Conservation (phyloP, 352 stramenopile genomes). For the Blastocystis sp. region DNA sequence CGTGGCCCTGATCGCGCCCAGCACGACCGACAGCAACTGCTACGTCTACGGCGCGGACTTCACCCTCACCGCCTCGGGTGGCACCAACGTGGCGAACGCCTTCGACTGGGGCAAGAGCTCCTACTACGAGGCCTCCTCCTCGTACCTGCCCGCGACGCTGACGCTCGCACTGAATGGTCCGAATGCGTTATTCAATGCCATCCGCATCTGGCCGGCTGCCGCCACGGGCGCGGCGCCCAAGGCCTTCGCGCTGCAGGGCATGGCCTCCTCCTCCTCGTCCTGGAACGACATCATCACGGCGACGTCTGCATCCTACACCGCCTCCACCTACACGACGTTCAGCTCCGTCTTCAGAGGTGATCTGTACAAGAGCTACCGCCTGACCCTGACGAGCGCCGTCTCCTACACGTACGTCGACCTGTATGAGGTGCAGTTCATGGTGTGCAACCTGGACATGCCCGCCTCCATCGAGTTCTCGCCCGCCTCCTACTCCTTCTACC, state of each 20-base stretch:
- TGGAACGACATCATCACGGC: neutral
- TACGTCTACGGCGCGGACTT: conserved; percentile 8
- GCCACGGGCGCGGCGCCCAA: neutral
- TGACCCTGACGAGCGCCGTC: no score
- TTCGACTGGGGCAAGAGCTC: conserved; percentile 26
- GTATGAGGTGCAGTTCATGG: conserved; percentile 39
- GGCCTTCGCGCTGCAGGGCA: neutral
- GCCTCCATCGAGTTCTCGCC: neutral
- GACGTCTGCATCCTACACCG: neutral
- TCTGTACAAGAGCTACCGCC: no score
- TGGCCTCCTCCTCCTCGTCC: neutral
- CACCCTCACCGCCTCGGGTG: neutral
- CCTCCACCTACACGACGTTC: neutral
- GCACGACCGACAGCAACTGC: neutral
- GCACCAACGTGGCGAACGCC: conserved; percentile 1
- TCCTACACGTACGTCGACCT: neutral
- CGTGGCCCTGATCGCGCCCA: neutral
- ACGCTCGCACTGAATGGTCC: neutral
- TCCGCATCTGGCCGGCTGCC: conserved; percentile 8
- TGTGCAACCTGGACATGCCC: conserved; percentile 1
- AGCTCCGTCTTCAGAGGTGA: no score
- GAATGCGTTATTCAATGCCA: neutral
- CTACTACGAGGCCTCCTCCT: neutral
- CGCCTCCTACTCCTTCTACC: neutral
- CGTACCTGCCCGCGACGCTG: neutral